Evolutionary conservation across 768 basidiomycete species (phyloP).

Genomic region (Xerocomus potaroensis): DNA sequence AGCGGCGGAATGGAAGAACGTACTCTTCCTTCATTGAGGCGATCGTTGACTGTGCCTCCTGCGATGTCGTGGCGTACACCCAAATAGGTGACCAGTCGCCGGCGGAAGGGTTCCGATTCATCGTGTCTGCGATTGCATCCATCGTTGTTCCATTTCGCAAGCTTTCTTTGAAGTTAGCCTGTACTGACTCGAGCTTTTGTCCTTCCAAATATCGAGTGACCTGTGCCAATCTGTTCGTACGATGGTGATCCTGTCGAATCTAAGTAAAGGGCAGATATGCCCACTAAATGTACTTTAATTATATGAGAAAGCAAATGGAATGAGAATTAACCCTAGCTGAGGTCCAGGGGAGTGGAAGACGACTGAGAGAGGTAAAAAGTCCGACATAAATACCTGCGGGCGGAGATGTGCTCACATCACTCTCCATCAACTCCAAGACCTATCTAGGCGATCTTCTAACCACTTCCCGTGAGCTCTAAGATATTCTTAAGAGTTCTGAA

Average conservation of each 20-base stretch:
- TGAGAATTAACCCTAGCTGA: no score
- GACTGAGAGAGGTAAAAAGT: no score
- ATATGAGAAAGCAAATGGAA: no score
- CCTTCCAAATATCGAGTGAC: constrained; percentile 23
- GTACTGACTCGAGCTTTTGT: constrained; percentile 27
- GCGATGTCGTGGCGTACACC: constrained; percentile 20
- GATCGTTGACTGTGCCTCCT: constrained; percentile 25
- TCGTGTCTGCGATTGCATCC: constrained; percentile 21
- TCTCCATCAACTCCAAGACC: no score
- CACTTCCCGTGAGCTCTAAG: no score
- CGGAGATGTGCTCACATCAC: no score
- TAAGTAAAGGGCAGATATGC: no score
- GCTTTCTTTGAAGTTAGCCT: constrained; percentile 18
- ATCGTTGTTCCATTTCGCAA: constrained; percentile 27
- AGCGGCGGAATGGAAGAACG: constrained; percentile 20
- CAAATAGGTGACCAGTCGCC: constrained; percentile 10
- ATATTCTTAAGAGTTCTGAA: no score
- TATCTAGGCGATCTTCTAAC: no score
- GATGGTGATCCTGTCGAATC: constrained; percentile 11
- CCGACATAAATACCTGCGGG: no score
- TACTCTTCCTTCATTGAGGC: constrained; percentile 31
- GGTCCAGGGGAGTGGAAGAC: no score
- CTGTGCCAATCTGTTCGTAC: constrained; percentile 12
- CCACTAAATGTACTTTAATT: no score
- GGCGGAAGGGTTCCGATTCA: constrained; percentile 3